phyloP scores from a whole-genome alignment of 345 rosid species.

The Cardamine chenopodiifolia region DNA sequence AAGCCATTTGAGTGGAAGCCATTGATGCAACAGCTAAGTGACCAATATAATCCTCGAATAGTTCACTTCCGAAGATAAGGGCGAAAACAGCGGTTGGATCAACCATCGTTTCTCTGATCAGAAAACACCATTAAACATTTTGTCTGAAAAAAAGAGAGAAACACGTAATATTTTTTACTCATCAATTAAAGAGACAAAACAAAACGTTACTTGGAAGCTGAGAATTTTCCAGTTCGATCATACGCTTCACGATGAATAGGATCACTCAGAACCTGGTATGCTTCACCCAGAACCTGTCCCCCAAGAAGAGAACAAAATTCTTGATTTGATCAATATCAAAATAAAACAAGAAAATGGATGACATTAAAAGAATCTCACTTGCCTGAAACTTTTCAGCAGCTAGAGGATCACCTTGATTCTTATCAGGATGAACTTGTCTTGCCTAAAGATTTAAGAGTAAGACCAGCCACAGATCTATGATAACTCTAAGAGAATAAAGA shows the following conservation, averaged over 20 bases:
- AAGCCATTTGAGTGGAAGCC: constrained; percentile 68
- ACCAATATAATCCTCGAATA: constrained; percentile 86
- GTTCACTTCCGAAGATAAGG: constrained; percentile 92
- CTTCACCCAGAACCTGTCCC: constrained; percentile 84
- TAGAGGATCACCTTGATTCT: constrained; percentile 85
- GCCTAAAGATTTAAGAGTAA: constrained; percentile 56
- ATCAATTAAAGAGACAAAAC: neutral
- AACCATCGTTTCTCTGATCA: constrained; percentile 71
- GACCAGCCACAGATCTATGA: neutral
- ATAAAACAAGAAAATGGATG: constrained; percentile 2
- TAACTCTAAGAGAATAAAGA: neutral
- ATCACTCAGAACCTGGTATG: constrained; percentile 95
- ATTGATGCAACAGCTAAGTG: constrained; percentile 88
- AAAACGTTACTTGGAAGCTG: constrained; percentile 38
- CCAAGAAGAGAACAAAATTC: neutral
- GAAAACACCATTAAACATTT: neutral
- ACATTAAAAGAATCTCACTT: constrained; percentile 8
- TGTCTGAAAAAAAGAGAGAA: constrained; percentile 4
- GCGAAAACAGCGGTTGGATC: constrained; percentile 91
- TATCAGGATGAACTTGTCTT: constrained; percentile 97
- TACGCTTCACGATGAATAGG: constrained; percentile 88
- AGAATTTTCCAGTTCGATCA: constrained; percentile 70
- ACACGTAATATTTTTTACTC: neutral
- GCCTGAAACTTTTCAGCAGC: constrained; percentile 97
- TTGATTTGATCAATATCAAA: neutral